Evolutionary conservation across 2,329 filamentous ascomycete species (phyloP).

Genomic region (Aspergillus eucalypticola): DNA sequence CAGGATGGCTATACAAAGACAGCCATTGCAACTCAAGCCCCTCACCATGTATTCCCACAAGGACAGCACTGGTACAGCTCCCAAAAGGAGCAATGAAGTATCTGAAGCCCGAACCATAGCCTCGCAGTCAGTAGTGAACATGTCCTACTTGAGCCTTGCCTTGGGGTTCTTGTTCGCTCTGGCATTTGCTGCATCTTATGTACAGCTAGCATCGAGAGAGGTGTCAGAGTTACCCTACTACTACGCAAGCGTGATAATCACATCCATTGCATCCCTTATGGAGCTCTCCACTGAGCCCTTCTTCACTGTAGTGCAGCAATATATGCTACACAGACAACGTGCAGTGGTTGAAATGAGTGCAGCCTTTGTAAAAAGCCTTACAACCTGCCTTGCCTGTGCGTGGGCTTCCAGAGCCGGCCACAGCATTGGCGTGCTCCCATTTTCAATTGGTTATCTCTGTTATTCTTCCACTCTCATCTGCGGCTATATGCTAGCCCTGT

Average conservation of each 20-base stretch:
- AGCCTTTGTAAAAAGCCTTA: conserved; percentile 72
- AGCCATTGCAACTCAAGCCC: conserved; percentile 47
- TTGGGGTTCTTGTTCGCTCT: conserved; percentile 67
- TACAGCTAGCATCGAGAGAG: conserved; percentile 54
- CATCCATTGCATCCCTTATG: conserved; percentile 60
- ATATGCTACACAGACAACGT: conserved; percentile 75
- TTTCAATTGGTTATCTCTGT: conserved; percentile 79
- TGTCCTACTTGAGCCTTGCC: conserved; percentile 75
- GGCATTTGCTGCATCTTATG: conserved; percentile 67
- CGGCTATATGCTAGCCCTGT: conserved; percentile 69
- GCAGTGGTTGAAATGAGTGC: conserved; percentile 81
- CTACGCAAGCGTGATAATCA: conserved; percentile 54
- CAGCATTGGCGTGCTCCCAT: conserved; percentile 76
- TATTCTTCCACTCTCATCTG: conserved; percentile 70
- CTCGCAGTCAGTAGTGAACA: conserved; percentile 77
- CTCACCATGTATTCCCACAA: conserved; percentile 19
- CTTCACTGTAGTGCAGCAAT: conserved; percentile 83
- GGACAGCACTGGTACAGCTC: conserved; percentile 12
- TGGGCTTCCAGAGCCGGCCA: conserved; percentile 57
- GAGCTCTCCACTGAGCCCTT: conserved; percentile 85
- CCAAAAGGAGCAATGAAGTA: conserved; percentile 10
- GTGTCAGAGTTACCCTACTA: conserved; percentile 65
- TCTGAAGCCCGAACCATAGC: conserved; percentile 31
- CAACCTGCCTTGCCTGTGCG: conserved; percentile 70
- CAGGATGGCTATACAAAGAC: conserved; percentile 85